A percentile compares a stretch with the other conserved stretches of the same genome.
phyloP scores from a whole-genome alignment of 1,284 basidiomycete species.

The Leccinum proliferum region DNA sequence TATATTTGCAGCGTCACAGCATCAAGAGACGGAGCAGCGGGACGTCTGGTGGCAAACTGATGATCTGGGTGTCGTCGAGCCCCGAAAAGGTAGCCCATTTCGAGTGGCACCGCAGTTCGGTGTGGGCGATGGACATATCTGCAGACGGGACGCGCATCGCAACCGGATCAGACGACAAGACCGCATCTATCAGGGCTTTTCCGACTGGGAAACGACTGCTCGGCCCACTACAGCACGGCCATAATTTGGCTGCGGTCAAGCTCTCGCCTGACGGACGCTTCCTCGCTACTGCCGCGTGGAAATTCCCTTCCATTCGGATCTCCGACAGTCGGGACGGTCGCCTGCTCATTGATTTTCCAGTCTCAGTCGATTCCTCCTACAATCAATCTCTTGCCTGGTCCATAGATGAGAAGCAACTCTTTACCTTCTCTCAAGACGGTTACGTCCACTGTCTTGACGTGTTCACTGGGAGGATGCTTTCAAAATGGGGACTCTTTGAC shows the following conservation, averaged over 20 bases:
- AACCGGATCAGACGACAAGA: background rate
- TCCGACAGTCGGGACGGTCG: background rate
- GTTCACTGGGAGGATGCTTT: background rate
- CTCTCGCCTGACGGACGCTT: background rate
- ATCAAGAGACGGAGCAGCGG: background rate
- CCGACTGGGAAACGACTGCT: background rate
- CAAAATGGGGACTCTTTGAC: background rate
- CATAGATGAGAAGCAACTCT: background rate
- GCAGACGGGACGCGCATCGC: background rate
- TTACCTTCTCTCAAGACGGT: background rate
- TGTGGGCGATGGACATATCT: background rate
- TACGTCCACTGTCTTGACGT: background rate
- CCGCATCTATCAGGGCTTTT: background rate
- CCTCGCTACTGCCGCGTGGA: background rate
- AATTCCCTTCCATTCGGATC: background rate
- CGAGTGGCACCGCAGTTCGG: background rate
- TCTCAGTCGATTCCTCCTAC: background rate
- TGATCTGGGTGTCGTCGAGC: background rate
- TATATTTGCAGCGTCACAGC: background rate
- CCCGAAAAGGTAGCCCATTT: background rate
- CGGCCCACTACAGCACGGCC: background rate
- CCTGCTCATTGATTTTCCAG: background rate
- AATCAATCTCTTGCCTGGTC: background rate
- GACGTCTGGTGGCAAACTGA: background rate
- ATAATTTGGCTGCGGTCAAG: background rate